phyloP scores from a whole-genome alignment of 2,329 filamentous ascomycete genomes.

The Phaeoacremonium minimum region DNA sequence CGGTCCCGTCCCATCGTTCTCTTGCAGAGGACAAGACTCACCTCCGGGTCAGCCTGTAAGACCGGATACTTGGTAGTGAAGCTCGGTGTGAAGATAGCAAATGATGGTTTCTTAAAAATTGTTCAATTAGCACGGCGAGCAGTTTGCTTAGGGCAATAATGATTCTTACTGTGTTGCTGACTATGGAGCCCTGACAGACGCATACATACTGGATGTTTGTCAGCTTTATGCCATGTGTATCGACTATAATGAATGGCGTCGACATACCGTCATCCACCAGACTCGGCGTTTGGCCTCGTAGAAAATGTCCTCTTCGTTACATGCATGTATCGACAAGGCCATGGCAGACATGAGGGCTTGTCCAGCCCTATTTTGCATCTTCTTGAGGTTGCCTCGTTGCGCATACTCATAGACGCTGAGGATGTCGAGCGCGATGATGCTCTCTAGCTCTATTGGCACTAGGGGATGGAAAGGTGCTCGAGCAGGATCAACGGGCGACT shows the following conservation, averaged over 20 bases:
- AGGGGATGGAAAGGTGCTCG: constrained; percentile 37
- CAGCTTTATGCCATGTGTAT: neutral
- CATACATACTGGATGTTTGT: constrained; percentile 34
- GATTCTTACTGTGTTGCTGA: constrained; percentile 40
- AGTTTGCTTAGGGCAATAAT: too few species aligned
- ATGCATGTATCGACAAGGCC: constrained; percentile 35
- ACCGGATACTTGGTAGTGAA: constrained; percentile 39
- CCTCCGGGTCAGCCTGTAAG: constrained; percentile 34
- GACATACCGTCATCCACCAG: constrained; percentile 48
- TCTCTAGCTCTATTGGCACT: constrained; percentile 40
- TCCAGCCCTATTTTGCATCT: constrained; percentile 43
- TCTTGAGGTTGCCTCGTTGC: constrained; percentile 47
- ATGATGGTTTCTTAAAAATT: constrained; percentile 30
- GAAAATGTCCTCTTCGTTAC: constrained; percentile 30
- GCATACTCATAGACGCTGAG: constrained; percentile 49
- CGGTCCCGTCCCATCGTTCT: too few species aligned
- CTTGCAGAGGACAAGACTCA: too few species aligned
- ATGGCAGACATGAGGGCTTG: constrained; percentile 42
- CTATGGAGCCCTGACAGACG: constrained; percentile 45
- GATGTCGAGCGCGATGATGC: constrained; percentile 40
- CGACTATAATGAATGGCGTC: neutral
- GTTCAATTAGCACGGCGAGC: neutral
- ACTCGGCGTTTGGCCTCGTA: constrained; percentile 39
- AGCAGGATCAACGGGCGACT: constrained; percentile 21
- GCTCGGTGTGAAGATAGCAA: constrained; percentile 34